Base-by-base conservation (phyloP, 73 alveolate genomes). In the Paramecium biaurelia region DNA sequence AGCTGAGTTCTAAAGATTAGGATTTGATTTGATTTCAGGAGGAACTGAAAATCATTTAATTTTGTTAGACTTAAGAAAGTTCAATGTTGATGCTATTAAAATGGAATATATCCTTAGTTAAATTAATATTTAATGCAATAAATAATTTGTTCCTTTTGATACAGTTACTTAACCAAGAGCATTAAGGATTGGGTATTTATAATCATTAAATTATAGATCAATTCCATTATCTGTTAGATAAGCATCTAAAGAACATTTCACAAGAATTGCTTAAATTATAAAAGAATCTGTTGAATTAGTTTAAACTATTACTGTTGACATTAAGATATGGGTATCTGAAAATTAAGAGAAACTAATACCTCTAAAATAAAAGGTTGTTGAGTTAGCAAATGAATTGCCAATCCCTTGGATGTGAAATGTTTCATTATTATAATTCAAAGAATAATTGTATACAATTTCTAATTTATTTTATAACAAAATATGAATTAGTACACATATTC, bases 31-130 rank as follows among this genome's bases (percentile, higher is more conserved):
- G 68, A 86, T 93, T 24, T 85, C 96, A 26, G 94, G 87, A 11
- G 98, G 98, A 23, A 95, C 98, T 49, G 97, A 92, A 68, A 95
- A 95, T 93, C 98, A 95, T 82, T 85, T 95, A 37, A 92, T 95
- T 18, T 57, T 85, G 12, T 43, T 85, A 24, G 92, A 85, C 38
- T 85, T 85, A 34, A 49, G 76, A 58, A 47, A 70, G 15, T 47
- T 37, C n/a, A 72, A 72, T 57, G 57, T 85, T 49, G 76, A 85
- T 28, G 47, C 92, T 53, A 18, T 49, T 28, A 34, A 85, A 57
- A 35, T 85, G 63, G 57, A 57, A 15, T 47, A 45, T 56, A 38
- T 85, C 10, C 56, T 85, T 11, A 72, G 76, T 34, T 56, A 28
- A 56, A 72, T 85, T 1, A 68, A 85, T 57, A 85, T 85, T 15